Evolutionary conservation across 305 asterid genomes (phyloP).

Genomic region (Fraxinus paxiana): DNA sequence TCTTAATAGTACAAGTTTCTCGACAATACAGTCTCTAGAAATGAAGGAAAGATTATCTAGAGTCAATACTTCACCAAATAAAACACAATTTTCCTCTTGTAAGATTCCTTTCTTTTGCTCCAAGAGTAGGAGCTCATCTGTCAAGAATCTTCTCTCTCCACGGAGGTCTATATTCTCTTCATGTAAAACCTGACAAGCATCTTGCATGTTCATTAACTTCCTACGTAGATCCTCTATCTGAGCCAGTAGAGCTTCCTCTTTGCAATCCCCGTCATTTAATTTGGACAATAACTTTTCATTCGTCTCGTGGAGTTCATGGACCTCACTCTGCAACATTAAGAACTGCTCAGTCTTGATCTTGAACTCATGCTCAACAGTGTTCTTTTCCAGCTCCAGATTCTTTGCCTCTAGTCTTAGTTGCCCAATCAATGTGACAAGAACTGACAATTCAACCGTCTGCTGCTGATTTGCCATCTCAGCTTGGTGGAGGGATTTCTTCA

Average conservation of each 20-base stretch:
- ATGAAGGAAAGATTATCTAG: slow-evolving; percentile 47
- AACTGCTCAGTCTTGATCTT: slow-evolving; percentile 40
- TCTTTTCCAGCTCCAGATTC: slow-evolving; percentile 50
- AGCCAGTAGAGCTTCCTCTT: slow-evolving; percentile 39
- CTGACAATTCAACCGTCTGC: slow-evolving; percentile 47
- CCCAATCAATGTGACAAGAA: slow-evolving; percentile 58
- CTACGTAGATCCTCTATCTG: slow-evolving; percentile 42
- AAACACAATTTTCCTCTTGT: slow-evolving; percentile 55
- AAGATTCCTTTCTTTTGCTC: slow-evolving; percentile 43
- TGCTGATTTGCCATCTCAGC: slow-evolving; percentile 62
- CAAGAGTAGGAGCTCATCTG: slow-evolving; percentile 33
- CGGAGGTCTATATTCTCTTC: slow-evolving; percentile 38
- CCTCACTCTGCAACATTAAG: slow-evolving; percentile 44
- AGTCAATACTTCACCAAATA: slow-evolving; percentile 44
- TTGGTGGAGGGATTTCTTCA: slow-evolving; percentile 38
- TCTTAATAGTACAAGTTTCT: slow-evolving; percentile 44
- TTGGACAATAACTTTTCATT: slow-evolving; percentile 48
- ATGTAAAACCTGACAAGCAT: slow-evolving; percentile 39
- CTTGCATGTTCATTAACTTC: slow-evolving; percentile 41
- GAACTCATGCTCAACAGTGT: slow-evolving; percentile 39
- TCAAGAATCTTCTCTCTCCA: slow-evolving; percentile 49
- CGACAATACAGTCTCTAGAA: slow-evolving; percentile 49
- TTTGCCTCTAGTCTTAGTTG: slow-evolving; percentile 45
- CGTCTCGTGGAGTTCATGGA: slow-evolving; percentile 39
- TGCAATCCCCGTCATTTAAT: slow-evolving; percentile 49